Evolutionary conservation across 2,329 filamentous ascomycete species (phyloP).

Genomic region (Didymella pinodella): DNA sequence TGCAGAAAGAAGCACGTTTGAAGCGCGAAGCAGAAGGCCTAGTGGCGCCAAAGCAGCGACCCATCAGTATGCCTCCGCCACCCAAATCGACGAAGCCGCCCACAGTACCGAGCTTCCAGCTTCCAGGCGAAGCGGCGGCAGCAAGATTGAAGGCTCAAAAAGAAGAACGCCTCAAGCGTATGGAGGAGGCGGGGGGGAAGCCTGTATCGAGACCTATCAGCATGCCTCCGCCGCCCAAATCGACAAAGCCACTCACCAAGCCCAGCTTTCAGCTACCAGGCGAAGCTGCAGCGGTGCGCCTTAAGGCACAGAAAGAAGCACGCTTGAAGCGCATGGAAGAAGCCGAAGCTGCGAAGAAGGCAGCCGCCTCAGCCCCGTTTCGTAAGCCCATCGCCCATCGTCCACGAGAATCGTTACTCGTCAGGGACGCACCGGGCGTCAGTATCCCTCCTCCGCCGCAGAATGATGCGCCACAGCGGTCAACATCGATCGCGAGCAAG

Average conservation of each 20-base stretch:
- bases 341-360: slow-evolving; percentile 48
- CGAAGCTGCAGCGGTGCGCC: slow-evolving; percentile 57
- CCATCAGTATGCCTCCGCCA: slow-evolving; percentile 57
- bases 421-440: slow-evolving; percentile 23
- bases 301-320: slow-evolving; percentile 45
- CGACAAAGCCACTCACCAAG: slow-evolving; percentile 59
- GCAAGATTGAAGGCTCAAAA: slow-evolving; percentile 45
- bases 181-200: slow-evolving; percentile 51
- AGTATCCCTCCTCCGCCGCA: slow-evolving; percentile 26
- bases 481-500: slow-evolving; percentile 32
- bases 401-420: slow-evolving; percentile 22
- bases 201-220: slow-evolving; percentile 52
- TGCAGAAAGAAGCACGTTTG: slow-evolving; percentile 58
- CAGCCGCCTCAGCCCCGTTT: slow-evolving; percentile 48
- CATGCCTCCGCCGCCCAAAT: slow-evolving; percentile 58
- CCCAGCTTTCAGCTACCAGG: slow-evolving; percentile 63
- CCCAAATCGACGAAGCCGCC: slow-evolving; percentile 60
- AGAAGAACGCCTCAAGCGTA: slow-evolving; percentile 42
- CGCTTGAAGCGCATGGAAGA: slow-evolving; percentile 46
- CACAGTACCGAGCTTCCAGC: slow-evolving; percentile 60
- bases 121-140: slow-evolving; percentile 62
- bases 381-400: slow-evolving; percentile 55
- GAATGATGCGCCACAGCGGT: slow-evolving; percentile 20
- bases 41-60: slow-evolving; percentile 44
- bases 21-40: slow-evolving; percentile 54